Conservation (phyloP, 176 grass and related monocot genomes). For the Typha latifolia region DNA sequence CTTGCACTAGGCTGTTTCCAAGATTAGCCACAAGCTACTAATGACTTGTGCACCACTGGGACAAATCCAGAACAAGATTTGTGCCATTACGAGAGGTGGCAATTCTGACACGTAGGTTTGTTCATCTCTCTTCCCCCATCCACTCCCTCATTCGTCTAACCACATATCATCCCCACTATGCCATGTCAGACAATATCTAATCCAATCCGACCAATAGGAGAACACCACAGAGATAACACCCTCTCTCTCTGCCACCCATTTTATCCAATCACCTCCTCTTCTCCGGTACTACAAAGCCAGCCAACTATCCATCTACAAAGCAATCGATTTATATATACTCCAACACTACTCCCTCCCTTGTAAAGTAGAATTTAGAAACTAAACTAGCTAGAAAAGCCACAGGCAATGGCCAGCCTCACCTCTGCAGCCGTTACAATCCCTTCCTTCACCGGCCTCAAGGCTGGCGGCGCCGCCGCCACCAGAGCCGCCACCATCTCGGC, state of each 20-base stretch:
- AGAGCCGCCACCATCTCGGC: background rate
- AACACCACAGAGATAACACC: slow-evolving; percentile 17
- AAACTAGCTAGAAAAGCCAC: background rate
- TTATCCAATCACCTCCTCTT: slow-evolving; percentile 8
- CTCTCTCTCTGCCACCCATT: slow-evolving; percentile 21
- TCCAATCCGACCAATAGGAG: slow-evolving; percentile 20
- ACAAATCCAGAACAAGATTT: background rate
- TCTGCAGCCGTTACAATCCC: slow-evolving; percentile 39
- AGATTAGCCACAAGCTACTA: no score
- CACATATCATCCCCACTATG: slow-evolving; percentile 11
- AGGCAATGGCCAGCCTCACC: slow-evolving; percentile 57
- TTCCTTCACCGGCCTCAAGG: slow-evolving; percentile 20
- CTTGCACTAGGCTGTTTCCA: no score
- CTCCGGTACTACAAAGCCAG: background rate
- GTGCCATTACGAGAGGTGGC: background rate
- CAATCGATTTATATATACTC: slow-evolving; percentile 12
- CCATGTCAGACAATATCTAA: slow-evolving; percentile 8
- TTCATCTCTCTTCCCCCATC: background rate
- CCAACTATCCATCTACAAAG: background rate
- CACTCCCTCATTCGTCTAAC: slow-evolving; percentile 1
- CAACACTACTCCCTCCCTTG: background rate
- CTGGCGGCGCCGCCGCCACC: slow-evolving; percentile 23
- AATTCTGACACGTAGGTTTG: background rate
- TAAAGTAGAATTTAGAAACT: no score
- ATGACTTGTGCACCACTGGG: background rate